Conservation (phyloP, 1,284 basidiomycete species). For the Filobasidium uniguttulatum region DNA sequence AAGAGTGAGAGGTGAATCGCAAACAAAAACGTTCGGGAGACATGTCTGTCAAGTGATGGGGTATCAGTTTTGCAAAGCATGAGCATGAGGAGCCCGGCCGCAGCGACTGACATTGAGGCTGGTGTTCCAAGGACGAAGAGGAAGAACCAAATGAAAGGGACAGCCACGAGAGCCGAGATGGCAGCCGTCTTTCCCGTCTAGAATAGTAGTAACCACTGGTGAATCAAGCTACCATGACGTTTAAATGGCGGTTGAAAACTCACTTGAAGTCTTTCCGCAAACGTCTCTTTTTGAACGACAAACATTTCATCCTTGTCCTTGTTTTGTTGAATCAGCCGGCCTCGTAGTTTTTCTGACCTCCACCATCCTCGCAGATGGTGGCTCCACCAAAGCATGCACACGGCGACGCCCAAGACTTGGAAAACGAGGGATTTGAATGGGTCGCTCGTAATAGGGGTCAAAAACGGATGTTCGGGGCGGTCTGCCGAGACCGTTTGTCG, state of each 20-base stretch:
- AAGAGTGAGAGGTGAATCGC: conserved; percentile 56
- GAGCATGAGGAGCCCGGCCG: conserved; percentile 3
- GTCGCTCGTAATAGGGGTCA: conserved; percentile 51
- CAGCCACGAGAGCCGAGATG: no score
- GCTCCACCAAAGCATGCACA: conserved; percentile 62
- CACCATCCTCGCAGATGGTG: conserved; percentile 50
- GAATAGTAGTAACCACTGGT: no score
- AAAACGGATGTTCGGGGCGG: conserved; percentile 50
- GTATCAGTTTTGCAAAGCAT: conserved; percentile 2
- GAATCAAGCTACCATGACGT: no score
- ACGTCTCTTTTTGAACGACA: conserved; percentile 32
- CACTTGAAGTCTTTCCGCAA: conserved; percentile 17
- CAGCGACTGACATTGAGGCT: conserved; percentile 46
- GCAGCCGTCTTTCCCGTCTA: no score
- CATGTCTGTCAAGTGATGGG: conserved; percentile 19
- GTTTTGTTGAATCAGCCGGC: conserved; percentile 18
- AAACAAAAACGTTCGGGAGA: conserved; percentile 48
- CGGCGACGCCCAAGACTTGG: conserved; percentile 45
- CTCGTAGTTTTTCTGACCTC: conserved; percentile 24
- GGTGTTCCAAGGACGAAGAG: conserved; percentile 65
- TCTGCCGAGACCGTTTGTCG: conserved; percentile 42
- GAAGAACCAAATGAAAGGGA: conserved; percentile 42
- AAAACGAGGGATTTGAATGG: conserved; percentile 51
- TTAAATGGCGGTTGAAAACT: conserved; percentile 29
- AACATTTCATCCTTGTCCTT: conserved; percentile 30